A percentile compares a stretch with the other conserved stretches of the same genome.
Conservation (phyloP, 2,329 filamentous ascomycete genomes). For the Sarocladiaceae sp. region DNA sequence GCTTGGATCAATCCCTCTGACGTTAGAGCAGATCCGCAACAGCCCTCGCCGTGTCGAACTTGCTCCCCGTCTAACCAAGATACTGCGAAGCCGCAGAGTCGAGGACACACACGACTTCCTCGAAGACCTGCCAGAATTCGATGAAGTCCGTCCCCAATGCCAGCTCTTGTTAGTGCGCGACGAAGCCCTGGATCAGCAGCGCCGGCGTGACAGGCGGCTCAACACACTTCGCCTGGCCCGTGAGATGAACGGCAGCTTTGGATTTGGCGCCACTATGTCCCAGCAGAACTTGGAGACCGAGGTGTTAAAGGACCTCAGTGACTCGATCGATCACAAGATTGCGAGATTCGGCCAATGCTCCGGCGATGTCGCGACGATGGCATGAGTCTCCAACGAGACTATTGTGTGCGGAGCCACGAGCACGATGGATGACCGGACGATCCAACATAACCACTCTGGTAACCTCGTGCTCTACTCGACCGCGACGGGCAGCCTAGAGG, state of each 20-base stretch:
- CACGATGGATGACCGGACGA: slow-evolving; percentile 56
- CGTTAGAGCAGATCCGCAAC: not conserved
- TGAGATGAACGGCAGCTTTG: slow-evolving; percentile 2
- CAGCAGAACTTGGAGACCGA: not conserved
- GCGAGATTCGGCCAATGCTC: slow-evolving; percentile 55
- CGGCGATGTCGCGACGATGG: slow-evolving; percentile 53
- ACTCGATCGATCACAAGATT: slow-evolving; percentile 21
- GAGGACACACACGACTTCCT: slow-evolving; percentile 3
- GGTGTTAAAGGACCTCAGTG: slow-evolving; percentile 1
- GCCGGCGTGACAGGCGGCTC: slow-evolving; percentile 1
- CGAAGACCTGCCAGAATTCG: not conserved
- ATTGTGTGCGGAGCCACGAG: slow-evolving; percentile 58
- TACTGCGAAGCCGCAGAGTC: not conserved
- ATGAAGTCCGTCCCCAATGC: not conserved
- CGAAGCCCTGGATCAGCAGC: slow-evolving; percentile 3
- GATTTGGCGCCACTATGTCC: not conserved
- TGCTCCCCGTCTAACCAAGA: not conserved
- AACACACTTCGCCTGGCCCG: not conserved
- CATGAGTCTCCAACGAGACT: slow-evolving; percentile 47
- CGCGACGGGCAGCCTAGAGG: slow-evolving; percentile 34
- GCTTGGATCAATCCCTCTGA: too few relatives aligned
- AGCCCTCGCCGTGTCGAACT: not conserved
- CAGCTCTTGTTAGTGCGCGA: not conserved
- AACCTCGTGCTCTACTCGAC: slow-evolving; percentile 53
- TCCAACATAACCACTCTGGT: slow-evolving; percentile 60